Evolutionary conservation across 305 asterid genomes (phyloP), one percentile per base, ranked within the genome.

Genomic region (Fraxinus floribunda): DNA sequence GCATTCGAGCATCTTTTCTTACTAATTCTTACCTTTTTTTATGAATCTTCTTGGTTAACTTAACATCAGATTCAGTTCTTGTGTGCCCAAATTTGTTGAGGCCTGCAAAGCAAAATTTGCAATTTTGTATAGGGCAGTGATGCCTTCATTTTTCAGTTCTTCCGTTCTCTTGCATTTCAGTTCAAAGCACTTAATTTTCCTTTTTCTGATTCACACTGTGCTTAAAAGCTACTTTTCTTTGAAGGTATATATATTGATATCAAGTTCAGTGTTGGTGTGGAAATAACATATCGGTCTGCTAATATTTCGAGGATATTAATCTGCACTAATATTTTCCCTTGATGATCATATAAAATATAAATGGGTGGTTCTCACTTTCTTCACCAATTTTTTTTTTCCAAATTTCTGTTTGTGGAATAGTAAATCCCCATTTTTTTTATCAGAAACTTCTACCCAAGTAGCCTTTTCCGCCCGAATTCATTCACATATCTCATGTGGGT

Each of bases 401-500:
- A 49, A 15, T 49, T 49, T 49, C 20, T 49, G 60, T 49, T 49
- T 49, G n/a, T 49, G 60, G 60, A 44, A 49, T 49, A 4, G 60
- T 49, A 55, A 55, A 55, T 62, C 71, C 71, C 32, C 13, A 62
- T 24, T 24, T 22, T 22, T 76, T 16, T 38, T 5, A 52, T 13
- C 16, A 32, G 36, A 46, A 24, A n/a, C 38, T 71, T 77, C 18
- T 24, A 5, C 60, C 62, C 55, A 49, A 15, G 20, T 49, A 49
- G 60, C 60, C 20, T 49, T 18, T 26, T 18, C 32, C 15, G 13
- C 60, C 38, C 60, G 30, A 34, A 22, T 36, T 46, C 44, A 49
- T 39, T 46, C 26, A 18, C 55, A 46, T 35, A 4, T 77, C 57
- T 83, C 18, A 38, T 29, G 78, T 85, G 85, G 71, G 79, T 90